Base-by-base conservation (phyloP, 139 green algal genomes). In the Chlorella sp. region DNA sequence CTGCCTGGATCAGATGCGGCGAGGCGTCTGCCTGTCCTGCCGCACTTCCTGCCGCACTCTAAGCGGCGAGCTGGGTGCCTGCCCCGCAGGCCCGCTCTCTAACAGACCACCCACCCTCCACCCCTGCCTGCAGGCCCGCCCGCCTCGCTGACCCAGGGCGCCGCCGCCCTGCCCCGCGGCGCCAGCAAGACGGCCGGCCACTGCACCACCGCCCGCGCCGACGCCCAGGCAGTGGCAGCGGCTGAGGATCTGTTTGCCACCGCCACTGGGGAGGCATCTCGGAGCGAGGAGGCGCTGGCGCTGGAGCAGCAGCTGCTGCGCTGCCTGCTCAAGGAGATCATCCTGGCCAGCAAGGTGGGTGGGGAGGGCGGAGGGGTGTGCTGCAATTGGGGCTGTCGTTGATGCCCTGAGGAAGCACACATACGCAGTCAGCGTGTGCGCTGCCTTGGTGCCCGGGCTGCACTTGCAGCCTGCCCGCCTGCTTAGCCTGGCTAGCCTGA, bases 221-320 rank as follows among this genome's bases (percentile, higher is more conserved):
- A 95, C 72, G 91, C 91, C 30, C 56, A 56, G 5, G 90, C 88
- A 0, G 44, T 92, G 26, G 89, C 90, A 9, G 89, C 87, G 2
- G 92, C 91, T 32, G 89, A 91, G 75, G 68, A 67, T 3, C 19
- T 40, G 32, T 81, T 93, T 75, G 73, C 70, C 0, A 64, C 26
- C 14, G 28, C 28, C 16, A 43, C 44, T 26, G 68, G 58, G 75
- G 67, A 43, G 16, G n/a, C 81, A 79, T 13, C 65, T 3, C 17
- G 40, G 36, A 58, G 36, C 16, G 20, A 48, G 24, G 84, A 60
- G 32, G 54, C 80, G 48, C 46, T 76, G 62, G 26, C 20, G 34
- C 34, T 56, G 67, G n/a, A 80, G 60, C 43, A 76, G 54, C 80
- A 68, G 46, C 62, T 91, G 83, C 40, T 79, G 84, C 79, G 87